Conservation (phyloP, 1,139 yeast species). For the Zygosaccharomyces sapae region DNA sequence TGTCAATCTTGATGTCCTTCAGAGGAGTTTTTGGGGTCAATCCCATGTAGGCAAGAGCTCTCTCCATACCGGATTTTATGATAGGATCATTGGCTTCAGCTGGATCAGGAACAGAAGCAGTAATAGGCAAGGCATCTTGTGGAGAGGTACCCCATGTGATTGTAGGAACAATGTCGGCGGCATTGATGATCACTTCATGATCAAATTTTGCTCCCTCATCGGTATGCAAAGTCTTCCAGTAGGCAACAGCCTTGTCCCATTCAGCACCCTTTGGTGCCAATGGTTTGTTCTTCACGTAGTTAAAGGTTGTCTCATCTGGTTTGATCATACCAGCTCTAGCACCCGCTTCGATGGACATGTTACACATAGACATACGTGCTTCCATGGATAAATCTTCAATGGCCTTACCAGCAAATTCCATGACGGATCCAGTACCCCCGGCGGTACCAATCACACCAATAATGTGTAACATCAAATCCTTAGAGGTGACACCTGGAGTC, state of each 20-base stretch:
- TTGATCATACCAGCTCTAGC: conserved; percentile 99
- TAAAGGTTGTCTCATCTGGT: conserved; percentile 85
- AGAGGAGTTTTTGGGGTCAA: conserved; percentile 78
- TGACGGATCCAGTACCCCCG: conserved; percentile 97
- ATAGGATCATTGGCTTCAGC: conserved; percentile 64
- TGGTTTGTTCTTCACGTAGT: conserved; percentile 88
- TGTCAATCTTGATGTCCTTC: conserved; percentile 69
- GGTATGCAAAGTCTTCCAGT: conserved; percentile 84
- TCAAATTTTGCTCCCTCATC: conserved; percentile 91
- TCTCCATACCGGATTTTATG: conserved; percentile 76
- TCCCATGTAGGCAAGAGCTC: conserved; percentile 92
- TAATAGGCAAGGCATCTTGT: conserved; percentile 94
- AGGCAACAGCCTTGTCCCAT: conserved; percentile 89
- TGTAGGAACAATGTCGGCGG: conserved; percentile 85
- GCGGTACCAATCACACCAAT: conserved; percentile 98
- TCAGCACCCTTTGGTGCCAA: conserved; percentile 88
- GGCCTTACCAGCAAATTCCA: conserved; percentile 95
- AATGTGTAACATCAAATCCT: conserved; percentile 88
- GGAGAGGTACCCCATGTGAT: conserved; percentile 99
- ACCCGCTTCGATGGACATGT: conserved; percentile 98
- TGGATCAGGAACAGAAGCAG: conserved; percentile 89
- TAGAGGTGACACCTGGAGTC: conserved; percentile 85
- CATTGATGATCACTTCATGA: conserved; percentile 73
- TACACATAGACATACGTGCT: conserved; percentile 98
- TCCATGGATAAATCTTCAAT: conserved; percentile 88